Evolutionary conservation across 1,139 yeast genomes (phyloP).

Genomic region (Candida tropicalis): DNA sequence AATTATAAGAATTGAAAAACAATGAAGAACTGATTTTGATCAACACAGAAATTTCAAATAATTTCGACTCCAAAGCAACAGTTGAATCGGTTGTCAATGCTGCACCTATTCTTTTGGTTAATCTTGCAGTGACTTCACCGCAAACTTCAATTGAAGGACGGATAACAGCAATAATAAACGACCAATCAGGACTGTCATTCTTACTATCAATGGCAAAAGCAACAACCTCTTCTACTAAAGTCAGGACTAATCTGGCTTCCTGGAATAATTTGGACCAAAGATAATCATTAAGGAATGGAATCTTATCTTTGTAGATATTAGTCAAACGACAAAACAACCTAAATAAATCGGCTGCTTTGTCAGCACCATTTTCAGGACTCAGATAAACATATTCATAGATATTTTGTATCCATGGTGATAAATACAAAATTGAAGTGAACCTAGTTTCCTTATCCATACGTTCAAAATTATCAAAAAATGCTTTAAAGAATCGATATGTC

Average conservation of each 20-base stretch:
- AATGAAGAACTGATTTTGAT: slow-evolving; percentile 67
- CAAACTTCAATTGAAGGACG: slow-evolving; percentile 78
- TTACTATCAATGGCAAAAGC: slow-evolving; percentile 76
- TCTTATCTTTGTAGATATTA: slow-evolving; percentile 45
- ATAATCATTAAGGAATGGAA: slow-evolving; percentile 46
- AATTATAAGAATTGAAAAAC: slow-evolving; percentile 69
- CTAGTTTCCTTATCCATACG: slow-evolving; percentile 37
- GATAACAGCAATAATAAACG: slow-evolving; percentile 60
- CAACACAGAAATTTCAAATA: slow-evolving; percentile 75
- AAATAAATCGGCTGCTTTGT: slow-evolving; percentile 60
- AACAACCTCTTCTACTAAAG: slow-evolving; percentile 72
- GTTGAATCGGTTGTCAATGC: slow-evolving; percentile 51
- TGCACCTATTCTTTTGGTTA: slow-evolving; percentile 54
- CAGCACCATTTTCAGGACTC: slow-evolving; percentile 60
- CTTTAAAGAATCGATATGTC: slow-evolving; percentile 62
- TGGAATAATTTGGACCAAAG: slow-evolving; percentile 73
- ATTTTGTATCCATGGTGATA: slow-evolving; percentile 81
- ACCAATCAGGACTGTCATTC: slow-evolving; percentile 73
- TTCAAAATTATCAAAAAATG: slow-evolving; percentile 61
- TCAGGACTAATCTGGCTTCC: slow-evolving; percentile 60
- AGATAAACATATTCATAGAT: slow-evolving; percentile 59
- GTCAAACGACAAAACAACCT: slow-evolving; percentile 67
- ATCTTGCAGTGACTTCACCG: slow-evolving; percentile 60
- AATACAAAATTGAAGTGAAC: slow-evolving; percentile 51
- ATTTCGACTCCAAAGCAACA: slow-evolving; percentile 61